phyloP scores from a whole-genome alignment of 139 green algal genomes.

The Tetraselmis striata region DNA sequence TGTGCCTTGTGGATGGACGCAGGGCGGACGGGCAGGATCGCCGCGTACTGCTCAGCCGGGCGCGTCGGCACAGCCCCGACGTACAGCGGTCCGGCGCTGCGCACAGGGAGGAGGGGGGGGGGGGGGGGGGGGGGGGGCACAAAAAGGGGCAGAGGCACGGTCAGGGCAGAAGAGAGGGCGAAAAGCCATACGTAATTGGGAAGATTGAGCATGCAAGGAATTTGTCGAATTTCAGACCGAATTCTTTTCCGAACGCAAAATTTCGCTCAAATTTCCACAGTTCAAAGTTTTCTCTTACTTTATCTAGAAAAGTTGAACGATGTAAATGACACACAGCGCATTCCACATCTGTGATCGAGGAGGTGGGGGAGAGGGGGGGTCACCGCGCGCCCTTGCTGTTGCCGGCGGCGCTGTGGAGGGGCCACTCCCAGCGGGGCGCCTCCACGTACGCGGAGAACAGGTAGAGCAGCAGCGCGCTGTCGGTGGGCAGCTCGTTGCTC shows the following conservation, averaged over 20 bases:
- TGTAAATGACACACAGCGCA: too few species aligned
- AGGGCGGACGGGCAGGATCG: slow-evolving; percentile 54
- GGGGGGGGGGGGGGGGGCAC: background rate
- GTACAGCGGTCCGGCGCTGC: slow-evolving; percentile 44
- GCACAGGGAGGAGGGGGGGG: background rate
- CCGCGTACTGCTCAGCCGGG: slow-evolving; percentile 38
- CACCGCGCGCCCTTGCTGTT: background rate
- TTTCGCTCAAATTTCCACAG: too few species aligned
- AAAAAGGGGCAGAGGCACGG: background rate
- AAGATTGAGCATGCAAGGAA: too few species aligned
- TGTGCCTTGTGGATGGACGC: slow-evolving; percentile 23
- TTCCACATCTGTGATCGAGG: too few species aligned
- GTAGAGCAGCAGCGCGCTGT: slow-evolving; percentile 68
- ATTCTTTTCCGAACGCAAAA: too few species aligned
- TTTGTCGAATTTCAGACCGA: too few species aligned
- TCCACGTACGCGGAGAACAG: slow-evolving; percentile 69
- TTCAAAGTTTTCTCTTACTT: too few species aligned
- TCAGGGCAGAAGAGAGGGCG: background rate
- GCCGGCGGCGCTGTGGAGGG: background rate
- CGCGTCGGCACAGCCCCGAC: slow-evolving; percentile 44
- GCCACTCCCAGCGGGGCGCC: slow-evolving; percentile 58
- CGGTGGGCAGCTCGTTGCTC: slow-evolving; percentile 64
- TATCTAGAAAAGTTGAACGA: too few species aligned
- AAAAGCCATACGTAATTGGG: background rate
- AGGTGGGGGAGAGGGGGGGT: too few species aligned